These are phyloP conservation scores for Schrenkiella parvula DNA, from an alignment of 345 rosid species.

Conservation along the genomic window DNA sequence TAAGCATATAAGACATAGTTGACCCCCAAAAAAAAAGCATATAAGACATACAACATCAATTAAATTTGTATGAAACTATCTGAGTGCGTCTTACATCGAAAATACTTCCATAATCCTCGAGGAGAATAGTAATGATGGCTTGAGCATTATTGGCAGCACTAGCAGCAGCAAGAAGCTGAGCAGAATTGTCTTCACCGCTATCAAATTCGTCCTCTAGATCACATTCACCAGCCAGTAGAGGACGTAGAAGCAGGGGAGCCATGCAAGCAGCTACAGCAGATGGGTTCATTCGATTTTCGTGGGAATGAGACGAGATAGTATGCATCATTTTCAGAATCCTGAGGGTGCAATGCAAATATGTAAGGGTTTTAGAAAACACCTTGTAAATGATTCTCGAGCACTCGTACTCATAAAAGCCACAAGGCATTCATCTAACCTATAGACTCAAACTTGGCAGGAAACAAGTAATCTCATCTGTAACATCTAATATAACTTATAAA, in stretches of 20 bases:
- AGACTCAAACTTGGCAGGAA: conserved; percentile 1
- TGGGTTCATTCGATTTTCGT: conserved; percentile 90
- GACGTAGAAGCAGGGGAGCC: conserved; percentile 97
- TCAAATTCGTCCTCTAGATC: conserved; percentile 93
- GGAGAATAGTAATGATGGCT: conserved; percentile 70
- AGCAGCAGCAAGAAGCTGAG: conserved; percentile 99
- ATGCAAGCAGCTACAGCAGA: conserved; percentile 99
- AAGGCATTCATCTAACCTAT: neutral
- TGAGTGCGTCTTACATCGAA: conserved; percentile 70
- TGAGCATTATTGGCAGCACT: conserved; percentile 97
- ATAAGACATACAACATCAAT: neutral
- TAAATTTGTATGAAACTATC: neutral
- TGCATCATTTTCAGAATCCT: conserved; percentile 97
- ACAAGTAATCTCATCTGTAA: neutral
- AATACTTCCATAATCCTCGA: conserved; percentile 84
- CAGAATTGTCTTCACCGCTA: conserved; percentile 75
- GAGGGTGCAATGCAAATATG: conserved; percentile 25
- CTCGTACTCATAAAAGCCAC: conserved; percentile 5
- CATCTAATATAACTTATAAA: neutral
- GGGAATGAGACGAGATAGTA: conserved; percentile 68
- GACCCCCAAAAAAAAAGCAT: too few species aligned
- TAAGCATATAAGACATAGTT: conserved; percentile 10
- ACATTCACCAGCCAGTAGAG: conserved; percentile 94
- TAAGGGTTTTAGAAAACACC: conserved; percentile 14
- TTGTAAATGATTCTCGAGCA: neutral